Evolutionary conservation across 768 basidiomycete genomes (phyloP).

Genomic region (Tylopilus rubrobrunneus): DNA sequence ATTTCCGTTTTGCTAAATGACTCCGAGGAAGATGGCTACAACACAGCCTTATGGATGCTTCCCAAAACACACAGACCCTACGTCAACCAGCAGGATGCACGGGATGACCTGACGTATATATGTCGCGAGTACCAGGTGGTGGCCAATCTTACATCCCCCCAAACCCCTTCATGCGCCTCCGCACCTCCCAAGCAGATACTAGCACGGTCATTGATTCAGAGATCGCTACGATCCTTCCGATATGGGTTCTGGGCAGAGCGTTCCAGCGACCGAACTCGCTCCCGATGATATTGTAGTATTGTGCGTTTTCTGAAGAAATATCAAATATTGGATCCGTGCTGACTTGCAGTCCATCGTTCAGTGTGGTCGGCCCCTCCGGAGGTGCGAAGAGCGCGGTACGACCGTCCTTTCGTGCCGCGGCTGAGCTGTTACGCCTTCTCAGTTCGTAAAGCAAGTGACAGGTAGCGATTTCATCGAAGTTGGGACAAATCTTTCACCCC

Average conservation of each 20-base stretch:
- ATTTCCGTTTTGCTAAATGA: too few species aligned
- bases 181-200: background rate
- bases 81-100: too few species aligned
- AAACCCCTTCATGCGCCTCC: too few species aligned
- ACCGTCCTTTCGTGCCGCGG: background rate
- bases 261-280: background rate
- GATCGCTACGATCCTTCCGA: background rate
- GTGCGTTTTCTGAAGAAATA: too few species aligned
- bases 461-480: background rate
- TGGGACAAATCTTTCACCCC: background rate
- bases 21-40: too few species aligned
- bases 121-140: too few species aligned
- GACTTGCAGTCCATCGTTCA: background rate
- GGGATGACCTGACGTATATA: too few species aligned
- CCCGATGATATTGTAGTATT: slow-evolving; percentile 18
- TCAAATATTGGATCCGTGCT: background rate
- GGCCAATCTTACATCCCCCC: background rate
- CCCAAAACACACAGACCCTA: too few species aligned
- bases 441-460: slow-evolving; percentile 12
- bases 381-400: slow-evolving; percentile 20
- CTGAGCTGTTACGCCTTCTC: background rate
- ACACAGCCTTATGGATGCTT: too few species aligned
- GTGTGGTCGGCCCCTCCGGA: slow-evolving; percentile 19
- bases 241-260: background rate
- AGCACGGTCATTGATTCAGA: background rate